Percentiles rank a stretch among this genome's conserved stretches.
phyloP scores from a whole-genome alignment of 2,329 filamentous ascomycete genomes.

The Botrytis fabae region DNA sequence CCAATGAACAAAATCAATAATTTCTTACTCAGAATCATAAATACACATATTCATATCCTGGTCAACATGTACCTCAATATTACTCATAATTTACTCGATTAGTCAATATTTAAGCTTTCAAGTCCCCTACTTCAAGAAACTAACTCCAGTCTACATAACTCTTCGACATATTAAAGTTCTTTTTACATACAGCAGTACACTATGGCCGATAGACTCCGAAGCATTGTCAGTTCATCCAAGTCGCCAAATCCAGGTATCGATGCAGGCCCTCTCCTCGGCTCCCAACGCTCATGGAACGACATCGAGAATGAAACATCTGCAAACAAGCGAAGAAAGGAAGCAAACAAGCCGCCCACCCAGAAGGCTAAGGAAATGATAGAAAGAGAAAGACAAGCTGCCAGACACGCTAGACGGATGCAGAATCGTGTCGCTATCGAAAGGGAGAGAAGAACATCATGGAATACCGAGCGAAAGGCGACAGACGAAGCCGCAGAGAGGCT shows the following conservation, averaged over 20 bases:
- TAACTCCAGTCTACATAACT: not conserved
- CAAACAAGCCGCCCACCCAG: not conserved
- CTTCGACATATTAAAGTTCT: not conserved
- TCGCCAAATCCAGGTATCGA: not conserved
- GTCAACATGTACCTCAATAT: not conserved
- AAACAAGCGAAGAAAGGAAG: not conserved
- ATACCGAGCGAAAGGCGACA: not conserved
- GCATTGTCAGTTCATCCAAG: rapidly evolving
- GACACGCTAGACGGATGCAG: not conserved
- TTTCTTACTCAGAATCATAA: not conserved
- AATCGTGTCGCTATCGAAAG: not conserved
- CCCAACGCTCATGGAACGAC: not conserved
- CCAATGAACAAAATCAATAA: not conserved
- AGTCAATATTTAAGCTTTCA: not conserved
- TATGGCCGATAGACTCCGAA: not conserved
- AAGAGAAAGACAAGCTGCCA: no score
- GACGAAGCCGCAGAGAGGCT: not conserved
- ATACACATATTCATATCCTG: not conserved
- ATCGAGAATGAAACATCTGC: not conserved
- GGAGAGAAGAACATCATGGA: not conserved
- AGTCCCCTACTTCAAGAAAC: not conserved
- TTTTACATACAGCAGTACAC: not conserved
- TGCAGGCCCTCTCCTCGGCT: not conserved
- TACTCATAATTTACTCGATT: not conserved
- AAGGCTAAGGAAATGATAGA: not conserved